Evolutionary conservation across 73 alveolate species (phyloP), one percentile per base, ranked within the genome.

Genomic region (Paramecium caudatum): DNA sequence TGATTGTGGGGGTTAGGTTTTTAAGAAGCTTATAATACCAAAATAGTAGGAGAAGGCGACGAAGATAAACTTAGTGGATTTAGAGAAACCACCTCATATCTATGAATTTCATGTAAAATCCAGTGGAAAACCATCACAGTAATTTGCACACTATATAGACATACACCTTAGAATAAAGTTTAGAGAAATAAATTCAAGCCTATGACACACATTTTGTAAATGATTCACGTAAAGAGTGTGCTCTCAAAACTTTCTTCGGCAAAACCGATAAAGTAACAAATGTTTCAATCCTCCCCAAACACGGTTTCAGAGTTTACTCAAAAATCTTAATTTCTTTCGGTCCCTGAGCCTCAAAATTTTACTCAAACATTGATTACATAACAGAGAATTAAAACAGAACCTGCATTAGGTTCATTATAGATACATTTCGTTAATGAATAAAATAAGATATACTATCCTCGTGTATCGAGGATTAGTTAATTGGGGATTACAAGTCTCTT

Each of bases 341-440:
- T 3, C 2, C 34, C 16, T 27, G 84, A 34, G 30, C 30, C 17
- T 12, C 12, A 68, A 68, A 37, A 68, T 4, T 47, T 4, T 2
- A 3, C 34, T 8, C 61, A 13, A 8, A 37, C 12, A 32, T 32
- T 25, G 19, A n/a, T 15, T 17, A 25, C 34, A 32, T 33, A 43
- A 3, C 21, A 68, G 16, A 32, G 84, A 34, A 33, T 68, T 32
- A 68, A 68, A 68, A 68, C 84, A 3, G 84, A 68, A 68, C 84
- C 84, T 6, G 16, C 15, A 12, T 43, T 34, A 3, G 55, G 33
- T 8, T 12, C 17, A n/a, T 34, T 32, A 34, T 6, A 37, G 34
- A 27, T 27, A 2, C 3, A 21, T 13, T 5, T 16, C 3, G 84
- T 7, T 32, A 32, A 32, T 0, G 12, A 55, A 55, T 27, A 43